Conservation (phyloP, 495 filamentous ascomycete genomes). For the Aspergillus wentii region DNA sequence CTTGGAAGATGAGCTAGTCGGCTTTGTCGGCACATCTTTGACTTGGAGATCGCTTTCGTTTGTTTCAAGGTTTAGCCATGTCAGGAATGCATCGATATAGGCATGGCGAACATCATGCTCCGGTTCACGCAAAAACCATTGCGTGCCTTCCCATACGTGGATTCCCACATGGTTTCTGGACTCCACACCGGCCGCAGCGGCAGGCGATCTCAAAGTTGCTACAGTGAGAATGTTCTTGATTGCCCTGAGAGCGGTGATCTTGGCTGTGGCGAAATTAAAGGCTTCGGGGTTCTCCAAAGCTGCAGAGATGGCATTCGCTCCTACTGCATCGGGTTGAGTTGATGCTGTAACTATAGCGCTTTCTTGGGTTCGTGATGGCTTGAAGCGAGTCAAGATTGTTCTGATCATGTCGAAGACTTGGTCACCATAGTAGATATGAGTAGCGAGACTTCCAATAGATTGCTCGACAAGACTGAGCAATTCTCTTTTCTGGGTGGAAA, state of each 20-base stretch:
- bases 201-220: constrained; percentile 60
- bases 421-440: constrained; percentile 90
- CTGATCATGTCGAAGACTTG: constrained; percentile 89
- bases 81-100: constrained; percentile 74
- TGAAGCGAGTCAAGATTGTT: constrained; percentile 69
- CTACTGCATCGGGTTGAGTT: constrained; percentile 37
- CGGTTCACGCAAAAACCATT: constrained; percentile 78
- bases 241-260: constrained; percentile 70
- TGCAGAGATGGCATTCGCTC: constrained; percentile 8
- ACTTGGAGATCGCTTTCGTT: constrained; percentile 60
- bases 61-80: constrained; percentile 79
- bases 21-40: constrained; percentile 49
- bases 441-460: constrained; percentile 81
- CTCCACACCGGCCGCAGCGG: constrained; percentile 55
- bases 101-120: constrained; percentile 72
- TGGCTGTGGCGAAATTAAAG: constrained; percentile 70
- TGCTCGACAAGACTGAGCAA: constrained; percentile 63
- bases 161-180: constrained; percentile 69
- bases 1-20: constrained; percentile 23
- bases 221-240: constrained; percentile 77
- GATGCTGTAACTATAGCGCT: constrained; percentile 27
- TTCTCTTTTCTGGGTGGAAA: constrained; percentile 40
- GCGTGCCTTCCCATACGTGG: constrained; percentile 84
- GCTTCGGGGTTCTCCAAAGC: constrained; percentile 31
- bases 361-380: constrained; percentile 48